A percentile compares a stretch with the other conserved stretches of the same genome.
These are phyloP conservation scores for Salvia rosmarinus DNA, from an alignment of 257 asterid genomes.

Conservation along the genomic window DNA sequence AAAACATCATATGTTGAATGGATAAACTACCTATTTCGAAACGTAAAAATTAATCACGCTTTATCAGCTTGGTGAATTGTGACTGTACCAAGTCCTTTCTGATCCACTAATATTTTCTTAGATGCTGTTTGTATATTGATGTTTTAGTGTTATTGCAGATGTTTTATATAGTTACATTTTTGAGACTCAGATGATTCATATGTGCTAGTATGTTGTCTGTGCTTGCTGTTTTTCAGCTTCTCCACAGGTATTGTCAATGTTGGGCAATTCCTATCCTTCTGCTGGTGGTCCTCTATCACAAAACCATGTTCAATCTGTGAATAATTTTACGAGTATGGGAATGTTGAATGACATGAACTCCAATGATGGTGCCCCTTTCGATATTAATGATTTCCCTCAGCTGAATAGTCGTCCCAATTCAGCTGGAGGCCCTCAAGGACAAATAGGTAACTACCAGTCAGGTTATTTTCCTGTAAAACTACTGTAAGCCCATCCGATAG, in stretches of 20 bases:
- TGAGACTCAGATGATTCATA: constrained; percentile 23
- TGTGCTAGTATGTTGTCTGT: constrained; percentile 24
- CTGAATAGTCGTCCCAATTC: constrained; percentile 91
- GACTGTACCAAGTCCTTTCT: constrained; percentile 8
- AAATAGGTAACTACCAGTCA: constrained; percentile 58
- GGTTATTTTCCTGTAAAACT: constrained; percentile 23
- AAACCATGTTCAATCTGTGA: constrained; percentile 76
- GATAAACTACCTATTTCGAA: not conserved
- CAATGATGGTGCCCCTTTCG: constrained; percentile 89
- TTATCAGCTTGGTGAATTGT: constrained; percentile 2
- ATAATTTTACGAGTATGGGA: constrained; percentile 71
- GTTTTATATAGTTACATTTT: not conserved
- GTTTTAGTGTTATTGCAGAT: constrained; percentile 4
- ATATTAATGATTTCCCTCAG: constrained; percentile 96
- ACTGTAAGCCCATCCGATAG: constrained; percentile 31
- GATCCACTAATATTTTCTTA: not conserved
- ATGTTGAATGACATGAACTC: constrained; percentile 84
- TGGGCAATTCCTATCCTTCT: constrained; percentile 77
- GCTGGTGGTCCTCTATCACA: constrained; percentile 89
- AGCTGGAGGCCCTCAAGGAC: constrained; percentile 99
- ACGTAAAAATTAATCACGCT: constrained; percentile 13
- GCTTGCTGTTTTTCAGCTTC: constrained; percentile 69
- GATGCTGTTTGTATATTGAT: not conserved
- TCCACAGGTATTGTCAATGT: constrained; percentile 93
- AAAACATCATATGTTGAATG: constrained; percentile 17